Conservation (phyloP, 108 stramenopile species). For the Pseudonitzschia multistriata region DNA sequence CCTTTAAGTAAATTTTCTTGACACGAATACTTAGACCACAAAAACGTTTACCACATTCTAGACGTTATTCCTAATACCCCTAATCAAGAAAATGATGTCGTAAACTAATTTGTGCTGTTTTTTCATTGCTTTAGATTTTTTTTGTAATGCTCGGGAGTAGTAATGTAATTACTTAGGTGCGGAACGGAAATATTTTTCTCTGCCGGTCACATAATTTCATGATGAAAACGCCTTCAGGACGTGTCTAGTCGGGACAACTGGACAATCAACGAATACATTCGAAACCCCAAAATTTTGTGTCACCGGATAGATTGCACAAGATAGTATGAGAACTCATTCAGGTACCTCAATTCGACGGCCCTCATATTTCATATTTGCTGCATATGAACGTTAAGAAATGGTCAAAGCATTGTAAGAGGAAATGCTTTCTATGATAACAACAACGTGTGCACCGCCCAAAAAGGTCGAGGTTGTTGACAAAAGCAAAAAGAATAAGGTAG, state of each 20-base stretch:
- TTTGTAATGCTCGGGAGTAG: background rate
- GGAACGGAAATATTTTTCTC: background rate
- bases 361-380: no score
- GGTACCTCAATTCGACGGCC: no score
- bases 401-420: background rate
- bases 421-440: conserved; percentile 17
- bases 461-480: conserved; percentile 2
- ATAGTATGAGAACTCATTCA: no score
- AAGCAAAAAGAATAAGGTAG: background rate
- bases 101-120: background rate
- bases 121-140: background rate
- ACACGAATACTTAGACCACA: background rate
- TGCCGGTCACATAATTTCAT: conserved; percentile 3
- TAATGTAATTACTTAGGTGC: background rate
- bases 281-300: background rate
- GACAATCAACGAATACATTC: conserved; percentile 5
- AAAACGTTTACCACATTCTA: background rate
- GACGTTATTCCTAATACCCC: background rate
- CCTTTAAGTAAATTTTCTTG: background rate
- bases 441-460: background rate
- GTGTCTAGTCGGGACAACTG: background rate
- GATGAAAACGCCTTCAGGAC: background rate
- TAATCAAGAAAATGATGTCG: background rate
- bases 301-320: conserved; percentile 4
- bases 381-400: background rate